phyloP scores from a whole-genome alignment of 306 rosid genomes.

The Sindora glabra region DNA sequence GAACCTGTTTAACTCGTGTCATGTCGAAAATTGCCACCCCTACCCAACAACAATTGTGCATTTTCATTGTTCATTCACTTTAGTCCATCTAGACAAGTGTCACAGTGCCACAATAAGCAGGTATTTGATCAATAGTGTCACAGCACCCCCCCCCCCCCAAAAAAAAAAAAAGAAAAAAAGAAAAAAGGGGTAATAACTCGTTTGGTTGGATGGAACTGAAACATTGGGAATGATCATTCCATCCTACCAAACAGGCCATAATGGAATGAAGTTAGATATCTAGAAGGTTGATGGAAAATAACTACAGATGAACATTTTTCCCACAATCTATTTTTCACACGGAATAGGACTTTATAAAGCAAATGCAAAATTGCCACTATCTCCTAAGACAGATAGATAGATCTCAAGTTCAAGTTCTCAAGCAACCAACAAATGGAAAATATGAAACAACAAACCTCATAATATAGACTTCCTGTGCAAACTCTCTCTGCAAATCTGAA shows the following conservation, averaged over 20 bases:
- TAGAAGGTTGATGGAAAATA: not conserved
- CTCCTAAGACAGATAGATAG: constrained; percentile 6
- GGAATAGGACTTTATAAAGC: not conserved
- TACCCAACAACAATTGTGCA: not conserved
- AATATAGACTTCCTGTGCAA: constrained; percentile 88
- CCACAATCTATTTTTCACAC: not conserved
- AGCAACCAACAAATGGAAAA: not conserved
- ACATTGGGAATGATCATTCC: too few species aligned
- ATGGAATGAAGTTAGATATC: too few species aligned
- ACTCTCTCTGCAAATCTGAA: constrained; percentile 84
- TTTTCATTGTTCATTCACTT: constrained; percentile 2
- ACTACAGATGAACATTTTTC: not conserved
- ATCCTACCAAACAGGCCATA: too few species aligned
- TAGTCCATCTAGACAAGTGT: not conserved
- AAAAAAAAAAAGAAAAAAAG: too few species aligned
- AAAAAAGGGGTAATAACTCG: too few species aligned
- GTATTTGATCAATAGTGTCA: too few species aligned
- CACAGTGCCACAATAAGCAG: not conserved
- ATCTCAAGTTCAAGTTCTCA: too few species aligned
- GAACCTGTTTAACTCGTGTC: not conserved
- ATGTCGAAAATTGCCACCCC: too few species aligned
- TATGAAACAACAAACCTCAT: constrained; percentile 59
- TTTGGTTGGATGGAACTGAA: too few species aligned
- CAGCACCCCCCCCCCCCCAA: too few species aligned
- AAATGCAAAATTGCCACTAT: not conserved